These are phyloP conservation scores for Fusarium solani-melongenae DNA, from an alignment of 2,329 filamentous ascomycete genomes.

Conservation along the genomic window DNA sequence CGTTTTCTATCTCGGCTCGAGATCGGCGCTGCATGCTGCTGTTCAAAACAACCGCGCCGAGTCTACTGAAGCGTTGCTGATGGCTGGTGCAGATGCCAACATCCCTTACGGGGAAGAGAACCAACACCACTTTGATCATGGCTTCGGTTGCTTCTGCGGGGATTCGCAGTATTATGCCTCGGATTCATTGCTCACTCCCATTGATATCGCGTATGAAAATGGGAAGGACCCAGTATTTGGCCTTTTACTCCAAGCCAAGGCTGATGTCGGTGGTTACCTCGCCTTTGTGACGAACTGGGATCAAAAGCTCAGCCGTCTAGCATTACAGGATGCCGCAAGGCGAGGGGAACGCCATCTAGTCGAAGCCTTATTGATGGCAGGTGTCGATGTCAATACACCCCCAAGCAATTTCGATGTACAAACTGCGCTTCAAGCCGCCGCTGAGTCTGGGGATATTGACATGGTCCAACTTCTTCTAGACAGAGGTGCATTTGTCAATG, in stretches of 20 bases:
- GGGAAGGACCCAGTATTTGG: not conserved
- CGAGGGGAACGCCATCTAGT: too few species aligned
- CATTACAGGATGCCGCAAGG: not conserved
- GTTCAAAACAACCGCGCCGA: not conserved
- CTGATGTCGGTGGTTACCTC: not conserved
- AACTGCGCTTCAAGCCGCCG: not conserved
- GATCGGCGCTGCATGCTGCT: not conserved
- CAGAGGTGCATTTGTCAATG: not conserved
- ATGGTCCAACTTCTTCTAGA: not conserved
- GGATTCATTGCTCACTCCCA: not conserved
- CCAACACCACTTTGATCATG: not conserved
- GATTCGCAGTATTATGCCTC: not conserved
- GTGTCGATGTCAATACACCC: not conserved
- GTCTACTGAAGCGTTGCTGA: not conserved
- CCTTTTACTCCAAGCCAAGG: not conserved
- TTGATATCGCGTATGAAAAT: not conserved
- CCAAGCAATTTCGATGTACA: rapidly evolving
- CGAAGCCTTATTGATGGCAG: not conserved
- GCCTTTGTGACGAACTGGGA: not conserved
- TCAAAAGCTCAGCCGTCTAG: not conserved
- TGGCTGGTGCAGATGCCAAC: not conserved
- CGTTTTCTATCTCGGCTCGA: not conserved
- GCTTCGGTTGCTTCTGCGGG: not conserved
- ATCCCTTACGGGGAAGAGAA: not conserved
- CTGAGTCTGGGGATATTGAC: not conserved